Base-by-base conservation (phyloP, 1,284 basidiomycete species). In the Bjerkandera adusta region DNA sequence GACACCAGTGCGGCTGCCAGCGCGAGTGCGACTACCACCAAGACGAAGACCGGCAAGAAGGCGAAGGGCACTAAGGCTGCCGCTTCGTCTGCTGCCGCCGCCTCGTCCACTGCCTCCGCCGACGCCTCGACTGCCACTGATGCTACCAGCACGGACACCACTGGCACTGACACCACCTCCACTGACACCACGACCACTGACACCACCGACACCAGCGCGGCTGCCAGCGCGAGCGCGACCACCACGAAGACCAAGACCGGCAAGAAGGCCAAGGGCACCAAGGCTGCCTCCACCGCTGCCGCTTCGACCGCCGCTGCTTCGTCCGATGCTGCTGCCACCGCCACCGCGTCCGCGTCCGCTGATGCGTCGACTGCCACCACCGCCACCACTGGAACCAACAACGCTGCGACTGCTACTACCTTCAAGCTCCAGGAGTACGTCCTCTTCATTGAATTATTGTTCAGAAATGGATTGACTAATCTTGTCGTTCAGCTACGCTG, bases 401-500 rank as follows among this genome's bases (percentile, higher is more conserved):
- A 20, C 39, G 39, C 18, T 15, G 39, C 33, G 39, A 42, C 39
- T 15, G 45, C 45, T 5, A 34, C 43, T 8, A 29, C 36, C 12
- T 47, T 47, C 33, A 41, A 41, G 39, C 32, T 41, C 21, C 45
- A 41, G 16, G 45, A 30, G 45, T 47, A 36, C 29, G 39, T 32
- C 2, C 30, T 1, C n/a, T 20, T 16, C 16, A 8, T 16, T 36
- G 27, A 33, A 34, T 20, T 13, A 30, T 24, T 21, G 13, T n/a
- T 18, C 10, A 30, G 8, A 43, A 15, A 4, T 12, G 11, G 4
- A 4, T 22, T 45, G 36, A 42, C 39, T n/a, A n/a, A n/a, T n/a
- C 8, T 20, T 20, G 5, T 15, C 34, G 8, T 21, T 5, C 49
- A 72, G 68, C 55, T 73, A 73, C 51, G 58, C 65, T 15, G 60